phyloP scores from a whole-genome alignment of 495 filamentous ascomycete genomes.

The Venustampulla echinocandica region DNA sequence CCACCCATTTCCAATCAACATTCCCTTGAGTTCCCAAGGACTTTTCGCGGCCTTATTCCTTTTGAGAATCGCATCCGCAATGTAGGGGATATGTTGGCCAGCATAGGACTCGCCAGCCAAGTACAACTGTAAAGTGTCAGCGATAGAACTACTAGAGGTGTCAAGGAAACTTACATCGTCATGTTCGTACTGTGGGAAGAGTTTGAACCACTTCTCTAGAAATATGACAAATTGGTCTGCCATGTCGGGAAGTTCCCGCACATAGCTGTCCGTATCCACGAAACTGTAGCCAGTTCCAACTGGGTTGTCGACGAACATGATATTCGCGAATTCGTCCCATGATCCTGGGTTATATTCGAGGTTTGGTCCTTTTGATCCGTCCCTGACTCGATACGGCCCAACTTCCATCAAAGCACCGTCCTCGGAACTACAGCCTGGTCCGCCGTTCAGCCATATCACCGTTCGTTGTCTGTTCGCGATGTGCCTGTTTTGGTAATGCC shows the following conservation, averaged over 20 bases:
- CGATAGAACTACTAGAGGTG: not conserved
- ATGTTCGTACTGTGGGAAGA: conserved; percentile 87
- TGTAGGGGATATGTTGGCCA: conserved; percentile 94
- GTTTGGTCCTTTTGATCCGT: conserved; percentile 47
- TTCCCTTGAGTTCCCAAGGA: conserved; percentile 77
- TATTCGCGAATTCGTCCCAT: conserved; percentile 95
- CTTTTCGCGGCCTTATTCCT: conserved; percentile 53
- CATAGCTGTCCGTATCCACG: conserved; percentile 75
- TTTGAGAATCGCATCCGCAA: conserved; percentile 76
- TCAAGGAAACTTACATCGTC: conserved; percentile 67
- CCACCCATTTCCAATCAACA: conserved; percentile 97
- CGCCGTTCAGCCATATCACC: conserved; percentile 95
- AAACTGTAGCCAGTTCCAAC: conserved; percentile 96
- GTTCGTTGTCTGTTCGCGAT: conserved; percentile 89
- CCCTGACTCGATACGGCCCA: conserved; percentile 81
- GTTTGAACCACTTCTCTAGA: conserved; percentile 75
- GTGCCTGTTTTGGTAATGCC: conserved; percentile 92
- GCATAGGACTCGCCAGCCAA: conserved; percentile 94
- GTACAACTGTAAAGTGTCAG: conserved; percentile 58
- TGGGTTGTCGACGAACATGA: conserved; percentile 94
- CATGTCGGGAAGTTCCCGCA: conserved; percentile 84
- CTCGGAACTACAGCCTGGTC: conserved; percentile 92
- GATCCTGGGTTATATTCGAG: conserved; percentile 79
- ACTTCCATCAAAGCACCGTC: conserved; percentile 97
- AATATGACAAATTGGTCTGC: conserved; percentile 79